Base-by-base conservation (phyloP, 805 yeast species). In the Clavispora vitiphila region DNA sequence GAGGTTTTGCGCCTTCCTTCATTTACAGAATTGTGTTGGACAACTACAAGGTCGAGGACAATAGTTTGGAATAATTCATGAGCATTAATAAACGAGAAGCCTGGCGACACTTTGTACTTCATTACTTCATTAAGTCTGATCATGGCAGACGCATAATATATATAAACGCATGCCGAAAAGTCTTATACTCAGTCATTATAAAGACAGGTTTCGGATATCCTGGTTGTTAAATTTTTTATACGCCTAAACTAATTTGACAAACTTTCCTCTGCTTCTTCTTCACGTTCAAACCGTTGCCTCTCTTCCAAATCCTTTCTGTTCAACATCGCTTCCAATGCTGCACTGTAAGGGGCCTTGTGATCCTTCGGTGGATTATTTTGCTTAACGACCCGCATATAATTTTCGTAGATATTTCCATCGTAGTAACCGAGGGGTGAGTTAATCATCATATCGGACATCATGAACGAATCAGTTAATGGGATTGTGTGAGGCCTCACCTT, bases 1-100 rank as follows among this genome's bases (percentile, higher is more conserved):
- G 98, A 38, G 98, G 98, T 12, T 89, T 86, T 60, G 86, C 98
- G 20, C 98, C 99, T 36, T 87, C 91, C 54, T 93, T 93, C 67
- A 85, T 93, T 41, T 93, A 93, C 65, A 82, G 99, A 65, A 85
- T 93, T 41, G 96, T 93, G 16, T 78, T 90, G 69, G 99, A 93
- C 64, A 88, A 91, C 65, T 93, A 93, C 64, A 84, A 85, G 62
- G 78, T 82, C 40, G 89, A 83, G 55, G 98, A 93, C 67, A 86
- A 78, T 44, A 73, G 72, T 39, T 41, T 51, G 34, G 55, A 51
- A 41, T 42, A 41, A 34, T 25, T 23, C 29, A 25, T 26, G 31
- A 22, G 29, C 37, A 25, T 34, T 23, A 34, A 34, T 34, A 34
- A 7, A 34, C 37, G 37, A 25, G n/a, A 16, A 32, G 35, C 15